Base-by-base conservation (phyloP, 225 moss, liverwort and hornwort genomes). In the Takakia lepidozioides region DNA sequence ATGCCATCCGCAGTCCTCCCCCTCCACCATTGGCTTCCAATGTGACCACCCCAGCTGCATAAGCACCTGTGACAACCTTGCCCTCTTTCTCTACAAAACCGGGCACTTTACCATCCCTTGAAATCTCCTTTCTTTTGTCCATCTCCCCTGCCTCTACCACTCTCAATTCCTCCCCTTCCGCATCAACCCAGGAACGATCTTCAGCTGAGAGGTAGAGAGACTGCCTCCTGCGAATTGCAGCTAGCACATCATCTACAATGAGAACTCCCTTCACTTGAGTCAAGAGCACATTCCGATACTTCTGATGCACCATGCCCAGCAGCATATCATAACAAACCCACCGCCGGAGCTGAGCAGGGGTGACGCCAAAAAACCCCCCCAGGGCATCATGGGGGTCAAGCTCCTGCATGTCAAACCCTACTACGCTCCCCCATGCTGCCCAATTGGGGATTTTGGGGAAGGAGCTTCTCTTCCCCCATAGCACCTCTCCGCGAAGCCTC, bases 311-410 rank as follows among this genome's bases (percentile, higher is more conserved):
- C 83, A 90, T 83, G 18, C 90, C 90, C 3, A 90, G 71, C 1
- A 90, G 64, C 83, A 90, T 83, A 38, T 86, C 74, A 19, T 90
- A 86, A 56, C 86, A 86, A 22, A 86, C 72, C 92, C 92, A 92
- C 18, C 92, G 71, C 8, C 84, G 64, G 3, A 92, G 74, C 53
- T 87, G 79, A 0, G 82, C 80, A 4, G 84, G 70, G 2, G 85
- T 63, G 3, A 75, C 44, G 27, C 85, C 72, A 0, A 92, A 60
- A 54, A 87, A 92, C 1, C 87, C 87, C 17, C 64, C 60, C 44
- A 92, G 51, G 0, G 55, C 64, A 10, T 78, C 77, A 30, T 76
- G 73, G 5, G 71, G 63, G 37, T 87, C 92, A 38, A 92, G 56
- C 19, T 92, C 92, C 43, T 85, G 84, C 92, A 92, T 87, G 17